These are phyloP conservation scores for Lentinula lateritia DNA, from an alignment of 768 basidiomycete species.

Conservation along the genomic window DNA sequence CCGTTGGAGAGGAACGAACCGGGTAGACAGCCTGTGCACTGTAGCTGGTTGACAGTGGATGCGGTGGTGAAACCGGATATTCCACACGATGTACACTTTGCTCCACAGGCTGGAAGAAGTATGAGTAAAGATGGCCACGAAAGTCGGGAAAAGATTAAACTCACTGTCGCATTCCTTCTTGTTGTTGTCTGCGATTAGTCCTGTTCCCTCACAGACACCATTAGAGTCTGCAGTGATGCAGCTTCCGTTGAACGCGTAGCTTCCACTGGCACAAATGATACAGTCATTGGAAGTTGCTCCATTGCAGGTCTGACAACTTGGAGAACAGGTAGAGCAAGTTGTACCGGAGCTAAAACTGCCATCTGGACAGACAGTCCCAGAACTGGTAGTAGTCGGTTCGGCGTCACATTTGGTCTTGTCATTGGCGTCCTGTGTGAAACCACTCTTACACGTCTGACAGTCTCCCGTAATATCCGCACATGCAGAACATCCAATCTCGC, in stretches of 20 bases:
- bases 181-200: slow-evolving; percentile 71
- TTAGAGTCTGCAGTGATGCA: slow-evolving; percentile 63
- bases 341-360: slow-evolving; percentile 55
- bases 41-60: slow-evolving; percentile 58
- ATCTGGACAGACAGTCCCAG: slow-evolving; percentile 55
- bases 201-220: slow-evolving; percentile 71
- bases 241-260: slow-evolving; percentile 57
- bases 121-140: background rate
- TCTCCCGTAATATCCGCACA: slow-evolving; percentile 66
- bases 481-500: slow-evolving; percentile 63
- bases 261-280: slow-evolving; percentile 57
- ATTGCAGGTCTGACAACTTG: slow-evolving; percentile 65
- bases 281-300: slow-evolving; percentile 69
- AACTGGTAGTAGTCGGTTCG: slow-evolving; percentile 40
- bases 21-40: slow-evolving; percentile 76
- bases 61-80: slow-evolving; percentile 67
- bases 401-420: slow-evolving; percentile 65
- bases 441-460: slow-evolving; percentile 68
- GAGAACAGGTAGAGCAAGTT: slow-evolving; percentile 53
- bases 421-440: slow-evolving; percentile 62
- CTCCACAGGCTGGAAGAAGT: slow-evolving; percentile 58
- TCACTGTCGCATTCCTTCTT: slow-evolving; percentile 82
- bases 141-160: slow-evolving; percentile 20
- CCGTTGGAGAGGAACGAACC: slow-evolving; percentile 71
- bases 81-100: slow-evolving; percentile 74